Evolutionary conservation across 2,329 filamentous ascomycete species (phyloP).

Genomic region (Alternaria panax): DNA sequence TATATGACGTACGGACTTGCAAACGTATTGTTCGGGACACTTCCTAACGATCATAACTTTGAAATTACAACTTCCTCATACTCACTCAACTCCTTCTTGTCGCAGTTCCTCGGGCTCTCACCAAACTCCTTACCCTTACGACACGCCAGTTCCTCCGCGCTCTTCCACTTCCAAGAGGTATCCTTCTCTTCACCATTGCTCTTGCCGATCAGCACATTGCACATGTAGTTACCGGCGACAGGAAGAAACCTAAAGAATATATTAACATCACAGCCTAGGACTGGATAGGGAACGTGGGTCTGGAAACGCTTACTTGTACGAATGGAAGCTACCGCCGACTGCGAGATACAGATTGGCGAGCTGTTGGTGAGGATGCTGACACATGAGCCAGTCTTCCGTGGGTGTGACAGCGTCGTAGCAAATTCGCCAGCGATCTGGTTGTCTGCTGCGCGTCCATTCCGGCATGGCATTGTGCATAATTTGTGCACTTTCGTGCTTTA

Average conservation of each 20-base stretch:
- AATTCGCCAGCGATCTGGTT: slow-evolving; percentile 55
- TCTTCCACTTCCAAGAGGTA: slow-evolving; percentile 47
- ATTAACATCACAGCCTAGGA: not conserved
- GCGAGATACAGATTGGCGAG: slow-evolving; percentile 65
- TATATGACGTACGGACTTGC: no score
- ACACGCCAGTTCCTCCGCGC: slow-evolving; percentile 19
- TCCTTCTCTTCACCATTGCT: slow-evolving; percentile 50
- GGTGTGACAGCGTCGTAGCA: slow-evolving; percentile 69
- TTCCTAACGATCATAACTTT: slow-evolving; percentile 4
- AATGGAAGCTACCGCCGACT: slow-evolving; percentile 68
- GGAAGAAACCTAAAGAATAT: slow-evolving; percentile 59
- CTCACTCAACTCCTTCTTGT: slow-evolving; percentile 21
- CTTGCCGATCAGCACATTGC: slow-evolving; percentile 50
- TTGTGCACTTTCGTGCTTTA: slow-evolving; percentile 54
- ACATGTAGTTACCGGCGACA: slow-evolving; percentile 66
- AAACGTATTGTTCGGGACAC: not conserved
- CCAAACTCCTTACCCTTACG: slow-evolving; percentile 32
- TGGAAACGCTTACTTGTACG: slow-evolving; percentile 58
- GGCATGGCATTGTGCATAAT: slow-evolving; percentile 41
- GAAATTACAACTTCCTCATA: slow-evolving; percentile 16
- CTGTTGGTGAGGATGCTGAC: slow-evolving; percentile 58
- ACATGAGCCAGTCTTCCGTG: slow-evolving; percentile 68
- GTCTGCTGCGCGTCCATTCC: slow-evolving; percentile 40
- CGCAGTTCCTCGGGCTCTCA: slow-evolving; percentile 11
- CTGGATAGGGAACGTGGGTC: not conserved